phyloP scores from a whole-genome alignment of 2,329 filamentous ascomycete genomes.

The Ceratocystis ficicola region DNA sequence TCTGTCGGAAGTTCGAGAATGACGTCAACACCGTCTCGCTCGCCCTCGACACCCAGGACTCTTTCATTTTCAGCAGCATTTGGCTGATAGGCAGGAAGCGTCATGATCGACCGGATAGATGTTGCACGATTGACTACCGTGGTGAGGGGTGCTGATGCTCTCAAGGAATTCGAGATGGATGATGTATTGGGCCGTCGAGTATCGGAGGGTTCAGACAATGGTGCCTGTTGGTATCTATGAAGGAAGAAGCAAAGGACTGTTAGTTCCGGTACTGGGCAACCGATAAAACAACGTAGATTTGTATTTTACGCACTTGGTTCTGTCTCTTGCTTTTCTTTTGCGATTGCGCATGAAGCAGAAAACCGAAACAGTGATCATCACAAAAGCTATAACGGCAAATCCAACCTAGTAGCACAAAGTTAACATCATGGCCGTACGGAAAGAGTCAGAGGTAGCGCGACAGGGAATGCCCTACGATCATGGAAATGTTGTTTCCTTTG shows the following conservation, averaged over 20 bases:
- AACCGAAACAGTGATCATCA: conserved; percentile 17
- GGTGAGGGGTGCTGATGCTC: conserved; percentile 15
- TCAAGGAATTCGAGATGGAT: conserved; percentile 11
- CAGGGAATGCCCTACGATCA: conserved; percentile 15
- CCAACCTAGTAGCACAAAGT: conserved; percentile 11
- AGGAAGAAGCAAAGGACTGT: background rate
- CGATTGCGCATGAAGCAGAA: conserved; percentile 23
- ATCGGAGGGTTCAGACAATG: conserved; percentile 21
- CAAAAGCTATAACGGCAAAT: conserved; percentile 19
- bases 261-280: background rate
- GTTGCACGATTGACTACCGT: conserved; percentile 61
- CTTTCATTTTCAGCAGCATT: conserved; percentile 64
- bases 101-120: conserved; percentile 87
- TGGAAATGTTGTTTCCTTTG: conserved; percentile 18
- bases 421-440: background rate
- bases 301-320: conserved; percentile 16
- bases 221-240: conserved; percentile 21
- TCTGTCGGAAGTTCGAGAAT: conserved; percentile 74
- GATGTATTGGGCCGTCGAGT: conserved; percentile 14
- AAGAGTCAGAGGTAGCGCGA: background rate
- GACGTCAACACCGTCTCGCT: conserved; percentile 80
- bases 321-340: conserved; percentile 10
- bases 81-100: conserved; percentile 70
- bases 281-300: no score
- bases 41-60: conserved; percentile 77